These are phyloP conservation scores for Dendrobium officinale DNA, from an alignment of 106 monocot genomes.

Conservation along the genomic window DNA sequence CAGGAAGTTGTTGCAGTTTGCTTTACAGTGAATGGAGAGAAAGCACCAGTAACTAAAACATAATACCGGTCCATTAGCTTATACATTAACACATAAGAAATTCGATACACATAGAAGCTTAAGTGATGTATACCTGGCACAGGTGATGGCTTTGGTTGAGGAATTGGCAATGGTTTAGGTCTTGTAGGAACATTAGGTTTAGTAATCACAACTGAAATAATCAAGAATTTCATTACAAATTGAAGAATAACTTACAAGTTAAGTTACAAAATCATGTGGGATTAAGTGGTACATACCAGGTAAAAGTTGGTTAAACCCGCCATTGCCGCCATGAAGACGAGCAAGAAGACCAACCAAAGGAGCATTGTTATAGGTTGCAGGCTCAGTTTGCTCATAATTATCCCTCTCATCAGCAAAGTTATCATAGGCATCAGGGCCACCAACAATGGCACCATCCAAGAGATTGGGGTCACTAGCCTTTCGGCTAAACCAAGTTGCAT, in stretches of 20 bases:
- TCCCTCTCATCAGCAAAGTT: conserved; percentile 78
- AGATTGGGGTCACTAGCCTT: conserved; percentile 71
- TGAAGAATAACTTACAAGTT: not conserved
- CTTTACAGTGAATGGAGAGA: conserved; percentile 35
- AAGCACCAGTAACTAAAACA: conserved; percentile 14
- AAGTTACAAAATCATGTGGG: not conserved
- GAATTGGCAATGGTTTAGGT: not conserved
- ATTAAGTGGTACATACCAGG: conserved; percentile 16
- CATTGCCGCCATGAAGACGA: conserved; percentile 48
- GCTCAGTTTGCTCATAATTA: conserved; percentile 87
- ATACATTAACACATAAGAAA: not conserved
- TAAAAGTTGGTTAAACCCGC: conserved; percentile 40
- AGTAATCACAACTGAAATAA: conserved; percentile 21
- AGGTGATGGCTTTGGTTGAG: conserved; percentile 21
- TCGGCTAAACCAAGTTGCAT: conserved; percentile 56
- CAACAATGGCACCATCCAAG: conserved; percentile 78
- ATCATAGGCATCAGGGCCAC: conserved; percentile 79
- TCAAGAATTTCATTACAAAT: not conserved
- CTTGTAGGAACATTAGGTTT: conserved; percentile 6
- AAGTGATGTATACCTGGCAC: conserved; percentile 17
- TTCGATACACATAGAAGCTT: not conserved
- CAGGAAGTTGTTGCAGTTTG: conserved; percentile 58
- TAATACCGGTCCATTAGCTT: not conserved
- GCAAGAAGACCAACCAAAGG: conserved; percentile 77
- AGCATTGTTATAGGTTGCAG: conserved; percentile 91